Evolutionary conservation across 257 asterid species (phyloP).

Genomic region (Solanum appendiculatum): DNA sequence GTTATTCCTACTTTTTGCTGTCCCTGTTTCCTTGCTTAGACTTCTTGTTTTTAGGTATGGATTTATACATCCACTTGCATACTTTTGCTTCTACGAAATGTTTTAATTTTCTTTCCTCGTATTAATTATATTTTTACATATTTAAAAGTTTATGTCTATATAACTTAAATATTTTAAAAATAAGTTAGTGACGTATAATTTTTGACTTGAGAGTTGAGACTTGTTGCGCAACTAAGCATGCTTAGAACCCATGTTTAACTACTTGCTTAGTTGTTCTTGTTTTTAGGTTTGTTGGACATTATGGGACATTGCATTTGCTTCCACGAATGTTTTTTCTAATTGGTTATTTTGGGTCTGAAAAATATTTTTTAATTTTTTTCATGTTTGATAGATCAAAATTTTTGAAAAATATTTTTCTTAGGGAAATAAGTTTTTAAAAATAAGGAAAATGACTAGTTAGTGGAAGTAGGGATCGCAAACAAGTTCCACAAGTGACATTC

Average conservation of each 20-base stretch:
- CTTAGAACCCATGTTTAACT: background rate
- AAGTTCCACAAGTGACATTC: too few relatives aligned
- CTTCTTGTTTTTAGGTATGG: background rate
- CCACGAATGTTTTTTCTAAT: background rate
- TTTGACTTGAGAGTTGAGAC: background rate
- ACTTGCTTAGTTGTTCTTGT: background rate
- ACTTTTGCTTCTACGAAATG: background rate
- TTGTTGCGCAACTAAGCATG: too few relatives aligned
- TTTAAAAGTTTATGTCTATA: background rate
- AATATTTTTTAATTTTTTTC: background rate
- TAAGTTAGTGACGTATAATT: too few relatives aligned
- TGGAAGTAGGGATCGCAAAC: too few relatives aligned
- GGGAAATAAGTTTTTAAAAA: too few relatives aligned
- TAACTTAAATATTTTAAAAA: too few relatives aligned
- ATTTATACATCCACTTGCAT: background rate
- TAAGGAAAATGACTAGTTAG: too few relatives aligned
- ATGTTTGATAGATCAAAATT: background rate
- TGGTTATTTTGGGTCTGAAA: background rate
- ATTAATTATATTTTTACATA: background rate
- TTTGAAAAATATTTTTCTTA: too few relatives aligned
- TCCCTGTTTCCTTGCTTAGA: background rate
- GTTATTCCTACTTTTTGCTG: background rate
- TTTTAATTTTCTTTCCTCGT: background rate
- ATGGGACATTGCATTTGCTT: background rate
- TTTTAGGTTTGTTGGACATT: background rate